Percentiles rank a stretch among this genome's conserved stretches.
phyloP scores from a whole-genome alignment of 164 flowering plant genomes.

The Echeveria elegans region DNA sequence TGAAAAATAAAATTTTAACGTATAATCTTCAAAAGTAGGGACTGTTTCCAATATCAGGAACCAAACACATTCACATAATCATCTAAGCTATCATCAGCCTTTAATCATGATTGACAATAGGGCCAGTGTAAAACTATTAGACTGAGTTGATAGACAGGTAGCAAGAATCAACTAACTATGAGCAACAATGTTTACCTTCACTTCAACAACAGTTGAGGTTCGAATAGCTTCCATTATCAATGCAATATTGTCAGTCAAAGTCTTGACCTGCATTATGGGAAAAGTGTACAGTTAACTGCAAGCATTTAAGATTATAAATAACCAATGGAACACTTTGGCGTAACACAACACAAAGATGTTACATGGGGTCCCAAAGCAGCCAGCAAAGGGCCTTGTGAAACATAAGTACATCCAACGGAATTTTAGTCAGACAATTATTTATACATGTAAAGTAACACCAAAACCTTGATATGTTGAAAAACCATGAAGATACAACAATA shows the following conservation, averaged over 20 bases:
- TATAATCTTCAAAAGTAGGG: neutral
- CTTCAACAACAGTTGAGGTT: slow-evolving; percentile 42
- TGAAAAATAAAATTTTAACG: neutral
- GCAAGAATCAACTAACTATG: neutral
- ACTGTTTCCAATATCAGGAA: neutral
- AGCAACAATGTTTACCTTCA: slow-evolving; percentile 27
- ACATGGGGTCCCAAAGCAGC: neutral
- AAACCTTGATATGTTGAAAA: neutral
- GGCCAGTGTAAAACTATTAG: neutral
- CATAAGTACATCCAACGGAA: neutral
- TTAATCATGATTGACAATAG: neutral
- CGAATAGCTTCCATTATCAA: slow-evolving; percentile 35
- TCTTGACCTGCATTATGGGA: slow-evolving; percentile 28
- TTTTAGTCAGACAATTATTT: neutral
- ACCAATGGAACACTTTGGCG: neutral
- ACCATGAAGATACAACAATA: neutral
- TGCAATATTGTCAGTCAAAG: slow-evolving; percentile 37
- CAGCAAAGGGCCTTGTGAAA: neutral
- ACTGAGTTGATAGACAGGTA: neutral
- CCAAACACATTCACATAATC: neutral
- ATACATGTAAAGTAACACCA: neutral
- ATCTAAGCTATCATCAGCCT: neutral
- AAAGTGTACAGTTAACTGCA: neutral
- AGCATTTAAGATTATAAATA: too few species aligned
- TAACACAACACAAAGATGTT: too few species aligned